Base-by-base conservation (phyloP, 1,284 basidiomycete genomes). In the Phlebopus sp. region DNA sequence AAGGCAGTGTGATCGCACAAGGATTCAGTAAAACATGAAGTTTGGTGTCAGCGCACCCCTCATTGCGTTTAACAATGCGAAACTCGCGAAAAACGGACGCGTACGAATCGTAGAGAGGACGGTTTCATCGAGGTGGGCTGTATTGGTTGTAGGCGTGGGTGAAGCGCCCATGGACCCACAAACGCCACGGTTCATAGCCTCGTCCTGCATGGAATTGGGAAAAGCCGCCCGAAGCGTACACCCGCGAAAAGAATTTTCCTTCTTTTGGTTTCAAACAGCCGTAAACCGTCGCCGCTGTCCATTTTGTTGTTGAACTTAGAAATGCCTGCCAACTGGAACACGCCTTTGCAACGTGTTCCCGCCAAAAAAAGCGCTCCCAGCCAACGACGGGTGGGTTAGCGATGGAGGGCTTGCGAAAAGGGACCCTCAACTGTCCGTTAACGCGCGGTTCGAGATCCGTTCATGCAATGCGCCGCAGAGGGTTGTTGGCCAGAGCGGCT, bases 401-500 rank as follows among this genome's bases (percentile, higher is more conserved):
- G 7, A 29, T 4, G 27, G 27, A 29, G 10, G 10, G 27, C 27
- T 29, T 29, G 27, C 27, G 27, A 29, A 29, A 29, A 11, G 2
- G 27, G 27, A 29, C 27, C 27, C 27, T 29, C 27, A 29, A 29
- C 27, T 32, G 13, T 27, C 21, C 34, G 37, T 37, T 3, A 37
- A 27, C 38, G 39, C 38, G 42, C 48, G 15, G 14, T 35, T 18
- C 47, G 19, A 42, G 36, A 14, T 29, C 21, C 34, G 23, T 32
- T 37, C 45, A 41, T 23, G 25, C 25, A 11, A 27, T 10, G 39
- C 18, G 17, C 27, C 14, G 5, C 23, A 36, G 30, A 29, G 30
- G 29, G 35, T 38, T 38, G 21, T 32, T 18, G n/a, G 36, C 30
- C 31, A 27, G 9, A 17, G 55, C 57, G 63, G 60, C 64, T 55